Evolutionary conservation across 2,329 filamentous ascomycete genomes (phyloP).

Genomic region (Bisporella sp.): DNA sequence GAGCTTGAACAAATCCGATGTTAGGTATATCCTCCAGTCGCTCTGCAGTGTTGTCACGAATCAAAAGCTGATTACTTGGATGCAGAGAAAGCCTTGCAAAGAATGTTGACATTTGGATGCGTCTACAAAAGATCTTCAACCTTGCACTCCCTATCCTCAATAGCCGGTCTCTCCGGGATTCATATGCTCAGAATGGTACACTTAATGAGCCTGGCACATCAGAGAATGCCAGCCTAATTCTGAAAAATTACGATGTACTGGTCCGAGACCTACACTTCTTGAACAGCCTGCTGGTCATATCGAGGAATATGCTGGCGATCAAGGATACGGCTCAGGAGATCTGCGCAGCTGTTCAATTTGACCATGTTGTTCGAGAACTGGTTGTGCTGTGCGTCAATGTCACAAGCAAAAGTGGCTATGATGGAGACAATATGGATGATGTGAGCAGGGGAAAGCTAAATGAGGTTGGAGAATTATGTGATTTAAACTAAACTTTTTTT

Average conservation of each 20-base stretch:
- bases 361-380: slow-evolving; percentile 59
- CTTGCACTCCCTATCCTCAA: slow-evolving; percentile 55
- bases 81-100: slow-evolving; percentile 50
- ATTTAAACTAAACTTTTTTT: slow-evolving; percentile 18
- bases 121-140: slow-evolving; percentile 54
- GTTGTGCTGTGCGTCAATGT: slow-evolving; percentile 61
- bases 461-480: slow-evolving; percentile 59
- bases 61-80: neutral
- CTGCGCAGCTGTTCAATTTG: slow-evolving; percentile 56
- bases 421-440: slow-evolving; percentile 54
- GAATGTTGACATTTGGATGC: slow-evolving; percentile 61
- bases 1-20: slow-evolving; percentile 51
- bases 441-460: slow-evolving; percentile 48
- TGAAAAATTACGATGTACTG: slow-evolving; percentile 53
- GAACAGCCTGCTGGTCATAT: slow-evolving; percentile 62
- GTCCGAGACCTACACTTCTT: slow-evolving; percentile 57
- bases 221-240: slow-evolving; percentile 55
- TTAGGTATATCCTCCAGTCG: slow-evolving; percentile 37
- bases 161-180: slow-evolving; percentile 49
- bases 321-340: slow-evolving; percentile 60
- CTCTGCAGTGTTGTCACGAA: too few relatives aligned
- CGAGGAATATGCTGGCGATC: slow-evolving; percentile 57
- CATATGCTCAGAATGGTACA: slow-evolving; percentile 45
- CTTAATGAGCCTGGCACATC: slow-evolving; percentile 50
- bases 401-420: slow-evolving; percentile 55